Evolutionary conservation across 495 filamentous ascomycete genomes (phyloP), one percentile per base, ranked within the genome.

Genomic region (Penicillium cinerascens): DNA sequence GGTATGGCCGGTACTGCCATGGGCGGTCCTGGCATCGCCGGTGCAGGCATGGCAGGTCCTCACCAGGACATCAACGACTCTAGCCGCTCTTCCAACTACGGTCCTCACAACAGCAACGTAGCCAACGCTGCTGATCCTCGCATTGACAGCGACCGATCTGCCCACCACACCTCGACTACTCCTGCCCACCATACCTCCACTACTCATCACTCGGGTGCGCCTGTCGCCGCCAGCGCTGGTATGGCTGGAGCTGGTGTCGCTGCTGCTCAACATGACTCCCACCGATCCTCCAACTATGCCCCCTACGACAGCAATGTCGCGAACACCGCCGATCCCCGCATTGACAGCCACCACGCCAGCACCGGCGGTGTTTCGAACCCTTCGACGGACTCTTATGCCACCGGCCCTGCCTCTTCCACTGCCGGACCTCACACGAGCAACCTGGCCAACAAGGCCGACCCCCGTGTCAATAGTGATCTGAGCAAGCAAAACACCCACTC

Each of bases 271-370:
- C 7, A 29, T 10, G 5, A 6, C 26, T 3, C 26, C 7, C 7
- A 1, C 2, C 2, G 26, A 1, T 29, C 26, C 4, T 29, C 26
- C 26, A 29, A 29, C 21, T 29, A 45, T 39, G 27, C 21, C 20
- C 59, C 71, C 3, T 66, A 75, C 41, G 42, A 59, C 8, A 63
- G 62, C 38, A 67, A 68, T 17, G 16, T 70, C 3, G 64, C 61
- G 39, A 78, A 80, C 58, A 67, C 70, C 39, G 35, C 67, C 6
- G 80, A 82, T 50, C 78, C 82, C 35, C 70, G 71, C 23, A 68
- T 77, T 43, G 78, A 58, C 15, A 27, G 25, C 23, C 46, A 49
- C 29, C 50, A 53, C 10, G 29, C 9, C 29, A 13, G 29, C 29
- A 33, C 29, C 29, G 29, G 29, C 29, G 29, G 29, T 33, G 29